Conservation (phyloP, 176 grass and related monocot genomes). For the Tillandsia fasciculata region DNA sequence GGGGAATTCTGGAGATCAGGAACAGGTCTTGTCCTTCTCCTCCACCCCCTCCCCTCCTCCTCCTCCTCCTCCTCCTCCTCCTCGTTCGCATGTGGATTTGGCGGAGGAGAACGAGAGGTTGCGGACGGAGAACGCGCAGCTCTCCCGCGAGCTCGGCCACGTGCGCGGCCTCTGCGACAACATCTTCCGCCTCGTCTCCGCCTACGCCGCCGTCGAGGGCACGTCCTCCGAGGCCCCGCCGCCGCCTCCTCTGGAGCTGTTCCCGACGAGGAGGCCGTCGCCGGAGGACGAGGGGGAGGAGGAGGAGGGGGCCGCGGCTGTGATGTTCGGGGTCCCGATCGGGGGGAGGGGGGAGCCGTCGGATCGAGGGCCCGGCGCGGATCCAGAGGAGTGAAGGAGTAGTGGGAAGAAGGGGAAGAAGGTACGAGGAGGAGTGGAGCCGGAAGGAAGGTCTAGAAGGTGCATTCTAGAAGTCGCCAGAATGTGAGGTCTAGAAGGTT, state of each 20-base stretch:
- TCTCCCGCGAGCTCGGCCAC: conserved; percentile 57
- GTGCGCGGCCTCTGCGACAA: conserved; percentile 52
- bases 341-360: background rate
- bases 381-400: background rate
- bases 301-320: conserved; percentile 17
- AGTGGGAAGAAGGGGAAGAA: no score
- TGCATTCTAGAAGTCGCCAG: no score
- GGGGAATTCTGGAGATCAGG: conserved; percentile 47
- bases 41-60: conserved; percentile 6
- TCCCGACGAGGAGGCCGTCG: background rate
- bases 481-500: no score
- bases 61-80: background rate
- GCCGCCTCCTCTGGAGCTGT: conserved; percentile 4
- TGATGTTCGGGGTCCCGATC: conserved; percentile 67
- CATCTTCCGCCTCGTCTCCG: conserved; percentile 48
- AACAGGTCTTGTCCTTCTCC: conserved; percentile 37
- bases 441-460: no score
- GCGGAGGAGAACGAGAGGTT: conserved; percentile 72
- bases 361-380: background rate
- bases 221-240: background rate
- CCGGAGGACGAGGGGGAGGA: background rate
- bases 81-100: conserved; percentile 26
- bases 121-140: conserved; percentile 59
- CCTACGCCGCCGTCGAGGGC: conserved; percentile 20
- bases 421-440: no score